phyloP scores from a whole-genome alignment of 2,329 filamentous ascomycete genomes.

The Ophiocordyceps australis region DNA sequence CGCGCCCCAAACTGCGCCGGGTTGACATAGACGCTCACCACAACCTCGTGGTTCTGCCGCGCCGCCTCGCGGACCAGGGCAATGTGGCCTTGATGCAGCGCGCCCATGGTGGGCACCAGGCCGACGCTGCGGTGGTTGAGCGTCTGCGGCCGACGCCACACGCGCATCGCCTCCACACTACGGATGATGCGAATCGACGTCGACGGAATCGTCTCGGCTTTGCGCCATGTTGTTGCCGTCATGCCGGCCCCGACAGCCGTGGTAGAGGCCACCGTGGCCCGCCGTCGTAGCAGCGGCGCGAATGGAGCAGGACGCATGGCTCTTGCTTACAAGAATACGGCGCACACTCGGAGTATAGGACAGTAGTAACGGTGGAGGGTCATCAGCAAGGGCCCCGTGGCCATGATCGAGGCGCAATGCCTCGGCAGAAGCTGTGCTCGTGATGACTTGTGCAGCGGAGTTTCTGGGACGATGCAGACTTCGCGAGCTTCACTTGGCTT shows the following conservation, averaged over 20 bases:
- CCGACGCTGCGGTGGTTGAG: conserved; percentile 56
- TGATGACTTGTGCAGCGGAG: conserved; percentile 30
- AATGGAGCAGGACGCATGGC: conserved; percentile 1
- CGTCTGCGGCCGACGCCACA: conserved; percentile 48
- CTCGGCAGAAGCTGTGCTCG: conserved; percentile 11
- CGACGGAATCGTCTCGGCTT: conserved; percentile 29
- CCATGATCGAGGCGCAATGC: conserved; percentile 15
- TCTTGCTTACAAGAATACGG: not conserved
- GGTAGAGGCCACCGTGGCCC: not conserved
- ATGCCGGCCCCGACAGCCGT: not conserved
- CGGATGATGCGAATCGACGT: conserved; percentile 56
- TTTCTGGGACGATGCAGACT: conserved; percentile 17
- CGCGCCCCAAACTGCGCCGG: conserved; percentile 85
- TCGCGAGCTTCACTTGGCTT: no score
- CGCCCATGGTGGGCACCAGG: conserved; percentile 94
- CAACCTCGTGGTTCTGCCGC: conserved; percentile 65
- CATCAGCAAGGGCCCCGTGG: conserved; percentile 4
- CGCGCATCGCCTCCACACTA: conserved; percentile 51
- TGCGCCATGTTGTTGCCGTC: not conserved
- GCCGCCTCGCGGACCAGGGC: conserved; percentile 74
- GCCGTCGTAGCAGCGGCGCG: conserved; percentile 3
- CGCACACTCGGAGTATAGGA: not conserved
- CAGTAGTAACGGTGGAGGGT: conserved; percentile 1
- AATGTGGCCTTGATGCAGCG: conserved; percentile 81
- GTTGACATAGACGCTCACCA: conserved; percentile 90